Evolutionary conservation across 257 asterid genomes (phyloP).

Genomic region (Paulownia fortunei): DNA sequence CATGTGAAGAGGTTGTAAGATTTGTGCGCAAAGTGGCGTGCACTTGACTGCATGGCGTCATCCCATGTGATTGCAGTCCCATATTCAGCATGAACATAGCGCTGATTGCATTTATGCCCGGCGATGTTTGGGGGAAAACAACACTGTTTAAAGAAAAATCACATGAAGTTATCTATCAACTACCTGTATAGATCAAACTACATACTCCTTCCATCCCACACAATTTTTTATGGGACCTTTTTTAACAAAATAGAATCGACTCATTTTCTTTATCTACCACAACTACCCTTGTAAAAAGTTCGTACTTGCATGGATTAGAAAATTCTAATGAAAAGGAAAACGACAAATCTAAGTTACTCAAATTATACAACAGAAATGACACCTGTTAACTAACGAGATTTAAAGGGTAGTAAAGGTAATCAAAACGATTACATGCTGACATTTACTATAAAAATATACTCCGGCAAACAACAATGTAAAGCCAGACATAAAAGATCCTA

Average conservation of each 20-base stretch:
- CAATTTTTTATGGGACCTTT: background rate
- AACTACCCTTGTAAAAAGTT: background rate
- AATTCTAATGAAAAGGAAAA: slow-evolving; percentile 9
- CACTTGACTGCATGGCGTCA: slow-evolving; percentile 65
- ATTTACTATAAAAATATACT: background rate
- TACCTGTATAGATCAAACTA: background rate
- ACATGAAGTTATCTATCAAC: slow-evolving; percentile 1
- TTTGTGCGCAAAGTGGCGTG: slow-evolving; percentile 65
- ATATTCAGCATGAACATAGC: slow-evolving; percentile 66
- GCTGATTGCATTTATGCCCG: slow-evolving; percentile 73
- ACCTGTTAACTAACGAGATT: background rate
- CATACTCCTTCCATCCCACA: background rate
- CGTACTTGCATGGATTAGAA: background rate
- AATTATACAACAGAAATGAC: background rate
- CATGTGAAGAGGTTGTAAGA: slow-evolving; percentile 89
- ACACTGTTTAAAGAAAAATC: slow-evolving; percentile 50
- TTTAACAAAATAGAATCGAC: background rate
- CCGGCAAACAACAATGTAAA: background rate
- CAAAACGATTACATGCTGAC: no score
- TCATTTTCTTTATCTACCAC: background rate
- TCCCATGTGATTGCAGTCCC: slow-evolving; percentile 91
- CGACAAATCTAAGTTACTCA: background rate
- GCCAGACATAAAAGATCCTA: background rate
- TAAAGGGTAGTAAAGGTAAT: background rate
- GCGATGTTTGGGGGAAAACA: slow-evolving; percentile 75